phyloP scores from a whole-genome alignment of 2,329 filamentous ascomycete species.

The Penicillium sp. region DNA sequence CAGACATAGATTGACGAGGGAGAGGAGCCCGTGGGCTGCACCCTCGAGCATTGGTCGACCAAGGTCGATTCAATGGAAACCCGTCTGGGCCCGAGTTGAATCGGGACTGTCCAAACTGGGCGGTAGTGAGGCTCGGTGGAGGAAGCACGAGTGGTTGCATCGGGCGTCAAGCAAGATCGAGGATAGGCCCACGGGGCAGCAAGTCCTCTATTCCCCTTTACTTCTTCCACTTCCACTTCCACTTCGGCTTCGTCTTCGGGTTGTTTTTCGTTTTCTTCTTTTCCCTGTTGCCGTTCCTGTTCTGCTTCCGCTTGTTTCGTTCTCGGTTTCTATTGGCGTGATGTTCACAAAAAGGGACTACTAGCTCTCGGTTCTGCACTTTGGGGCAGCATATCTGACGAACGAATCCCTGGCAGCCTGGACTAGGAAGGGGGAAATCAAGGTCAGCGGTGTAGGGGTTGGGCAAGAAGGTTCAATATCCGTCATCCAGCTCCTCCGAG shows the following conservation, averaged over 20 bases:
- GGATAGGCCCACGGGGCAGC: conserved; percentile 15
- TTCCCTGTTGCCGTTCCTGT: not conserved
- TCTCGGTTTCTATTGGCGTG: conserved; percentile 4
- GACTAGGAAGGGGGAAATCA: conserved; percentile 6
- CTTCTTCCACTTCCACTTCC: not conserved
- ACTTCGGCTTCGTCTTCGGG: not conserved
- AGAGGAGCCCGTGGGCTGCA: conserved; percentile 42
- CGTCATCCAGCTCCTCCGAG: conserved; percentile 26
- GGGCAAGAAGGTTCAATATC: conserved; percentile 22
- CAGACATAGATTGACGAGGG: conserved; percentile 46
- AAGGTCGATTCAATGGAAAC: conserved; percentile 34
- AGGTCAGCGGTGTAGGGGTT: conserved; percentile 16
- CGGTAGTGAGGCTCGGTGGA: conserved; percentile 37
- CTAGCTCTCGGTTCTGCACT: conserved; percentile 20
- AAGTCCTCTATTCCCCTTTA: not conserved
- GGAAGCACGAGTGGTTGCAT: conserved; percentile 46
- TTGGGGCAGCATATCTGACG: conserved; percentile 32
- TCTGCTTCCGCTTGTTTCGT: not conserved
- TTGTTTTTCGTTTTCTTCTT: not conserved
- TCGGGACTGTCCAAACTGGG: conserved; percentile 38
- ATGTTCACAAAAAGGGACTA: conserved; percentile 28
- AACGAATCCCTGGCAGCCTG: conserved; percentile 13
- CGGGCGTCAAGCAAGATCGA: conserved; percentile 24
- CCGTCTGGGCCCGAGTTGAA: conserved; percentile 37
- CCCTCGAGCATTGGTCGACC: conserved; percentile 40